Conservation (phyloP, 768 basidiomycete species). For the Baorangia bicolor region DNA sequence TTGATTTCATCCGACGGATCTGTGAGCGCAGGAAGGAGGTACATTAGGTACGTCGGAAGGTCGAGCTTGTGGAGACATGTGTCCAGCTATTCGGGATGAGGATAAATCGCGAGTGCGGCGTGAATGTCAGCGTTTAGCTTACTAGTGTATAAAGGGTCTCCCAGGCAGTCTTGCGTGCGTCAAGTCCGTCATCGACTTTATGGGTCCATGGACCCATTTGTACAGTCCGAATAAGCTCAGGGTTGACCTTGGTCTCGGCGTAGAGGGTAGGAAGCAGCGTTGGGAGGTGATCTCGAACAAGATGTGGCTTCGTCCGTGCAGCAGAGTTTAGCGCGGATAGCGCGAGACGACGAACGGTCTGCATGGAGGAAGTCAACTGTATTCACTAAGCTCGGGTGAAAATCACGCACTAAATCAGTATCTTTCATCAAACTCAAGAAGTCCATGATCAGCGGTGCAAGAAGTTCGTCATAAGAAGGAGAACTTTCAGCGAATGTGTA, state of each 20-base stretch:
- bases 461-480: conserved; percentile 83
- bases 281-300: conserved; percentile 81
- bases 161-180: conserved; percentile 94
- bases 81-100: conserved; percentile 58
- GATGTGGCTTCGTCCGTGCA: conserved; percentile 90
- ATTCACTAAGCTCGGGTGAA: not conserved
- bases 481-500: conserved; percentile 88
- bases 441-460: conserved; percentile 85
- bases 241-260: conserved; percentile 78
- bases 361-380: not conserved
- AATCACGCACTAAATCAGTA: conserved; percentile 66
- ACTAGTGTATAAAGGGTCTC: conserved; percentile 97
- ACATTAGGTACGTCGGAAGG: conserved; percentile 77
- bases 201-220: conserved; percentile 98
- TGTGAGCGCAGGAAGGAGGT: conserved; percentile 76
- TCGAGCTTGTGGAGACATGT: conserved; percentile 90
- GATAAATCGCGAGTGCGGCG: not conserved
- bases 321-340: conserved; percentile 92
- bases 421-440: conserved; percentile 93
- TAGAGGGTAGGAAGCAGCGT: conserved; percentile 81
- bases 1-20: conserved; percentile 98
- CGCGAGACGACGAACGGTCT: conserved; percentile 90
- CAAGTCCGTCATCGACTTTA: conserved; percentile 95
- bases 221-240: conserved; percentile 80
- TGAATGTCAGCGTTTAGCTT: conserved; percentile 26